Evolutionary conservation across 73 alveolate genomes (phyloP), one percentile per base, ranked within the genome.

Genomic region (Paramecium sonneborni): DNA sequence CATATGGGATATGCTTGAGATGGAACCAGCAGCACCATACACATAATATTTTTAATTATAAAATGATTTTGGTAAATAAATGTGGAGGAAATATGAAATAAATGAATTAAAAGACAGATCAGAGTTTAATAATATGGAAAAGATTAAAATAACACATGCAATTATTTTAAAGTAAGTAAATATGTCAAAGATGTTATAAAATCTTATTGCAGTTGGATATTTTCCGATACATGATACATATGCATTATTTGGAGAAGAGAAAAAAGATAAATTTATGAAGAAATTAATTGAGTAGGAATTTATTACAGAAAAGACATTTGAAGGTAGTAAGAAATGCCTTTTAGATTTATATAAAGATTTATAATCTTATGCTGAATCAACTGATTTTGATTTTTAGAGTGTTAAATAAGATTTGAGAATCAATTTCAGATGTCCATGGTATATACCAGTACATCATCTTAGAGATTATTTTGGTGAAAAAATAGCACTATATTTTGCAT

Each of bases 81-180:
- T 86, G 57, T 86, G 93, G 93, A 86, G 93, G 28, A 86, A 76
- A 86, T 86, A 86, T 86, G 93, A 86, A 86, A 76, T 86, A 23
- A 86, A 86, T 37, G 93, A 86, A 67, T 57, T 57, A 23, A 62
- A 62, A 30, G 85, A 86, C 20, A 86, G 93, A 86, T 86, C 93
- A 32, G 85, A 86, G 38, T 86, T 62, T 38, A 41, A 46, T 18
- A 86, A 86, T 67, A 86, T 86, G 93, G 93, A 86, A 37, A 86
- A 76, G 43, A 86, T 86, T 32, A 86, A 86, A 37, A 72, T 86
- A 7, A 86, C 93, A 5, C 57, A 86, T 37, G 62, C 86, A 10
- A 86, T 86, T 24, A 72, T 34, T 15, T 26, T 86, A 5, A 86
- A 86, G 24, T 12, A 86, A 18, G 62, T 86, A 0, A 86, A 86